These are phyloP conservation scores for Citrullus amarus DNA, from an alignment of 306 rosid species.

Conservation along the genomic window DNA sequence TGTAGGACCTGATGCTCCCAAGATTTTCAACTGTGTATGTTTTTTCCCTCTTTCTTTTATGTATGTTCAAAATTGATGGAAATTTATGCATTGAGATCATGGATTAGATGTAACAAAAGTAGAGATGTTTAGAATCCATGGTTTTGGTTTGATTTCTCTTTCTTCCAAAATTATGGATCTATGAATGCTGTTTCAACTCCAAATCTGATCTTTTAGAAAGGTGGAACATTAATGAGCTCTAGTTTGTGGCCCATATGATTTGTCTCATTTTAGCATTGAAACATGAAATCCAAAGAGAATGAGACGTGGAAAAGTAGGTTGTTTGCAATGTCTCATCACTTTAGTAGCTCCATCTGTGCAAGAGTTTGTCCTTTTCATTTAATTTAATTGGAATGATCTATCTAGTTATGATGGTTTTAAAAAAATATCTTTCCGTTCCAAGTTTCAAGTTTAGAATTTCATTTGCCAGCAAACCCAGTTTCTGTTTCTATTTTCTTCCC, in stretches of 20 bases:
- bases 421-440: background rate
- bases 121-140: background rate
- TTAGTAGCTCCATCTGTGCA: background rate
- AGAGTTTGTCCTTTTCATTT: background rate
- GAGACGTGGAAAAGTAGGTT: background rate
- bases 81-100: background rate
- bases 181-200: background rate
- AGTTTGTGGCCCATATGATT: background rate
- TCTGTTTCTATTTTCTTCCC: background rate
- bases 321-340: background rate
- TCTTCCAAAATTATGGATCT: background rate
- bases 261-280: background rate
- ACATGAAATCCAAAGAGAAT: background rate
- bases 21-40: conserved; percentile 68
- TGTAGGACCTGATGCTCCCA: conserved; percentile 82
- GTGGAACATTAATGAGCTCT: background rate
- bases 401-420: background rate
- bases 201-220: background rate
- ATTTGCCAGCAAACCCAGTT: background rate
- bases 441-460: background rate
- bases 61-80: background rate
- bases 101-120: background rate
- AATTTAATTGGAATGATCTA: background rate
- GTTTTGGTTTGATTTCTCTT: background rate
- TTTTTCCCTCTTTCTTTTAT: background rate